Evolutionary conservation across 2,329 filamentous ascomycete genomes (phyloP).

Genomic region (Paecilomyces formosus): DNA sequence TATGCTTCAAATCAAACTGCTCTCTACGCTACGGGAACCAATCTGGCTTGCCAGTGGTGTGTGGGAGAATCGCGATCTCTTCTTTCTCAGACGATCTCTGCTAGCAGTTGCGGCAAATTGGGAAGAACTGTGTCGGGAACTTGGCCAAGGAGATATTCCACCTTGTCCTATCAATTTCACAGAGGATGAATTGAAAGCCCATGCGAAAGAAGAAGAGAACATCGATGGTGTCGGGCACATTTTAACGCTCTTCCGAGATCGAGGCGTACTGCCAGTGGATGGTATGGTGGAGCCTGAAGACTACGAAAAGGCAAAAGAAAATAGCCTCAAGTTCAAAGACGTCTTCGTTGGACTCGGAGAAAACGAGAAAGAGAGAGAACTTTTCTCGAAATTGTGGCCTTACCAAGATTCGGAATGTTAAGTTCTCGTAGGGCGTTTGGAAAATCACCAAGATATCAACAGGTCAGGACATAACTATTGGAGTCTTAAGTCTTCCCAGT

Average conservation of each 20-base stretch:
- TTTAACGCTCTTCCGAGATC: conserved; percentile 18
- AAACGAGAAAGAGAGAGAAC: not conserved
- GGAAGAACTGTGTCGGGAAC: conserved; percentile 10
- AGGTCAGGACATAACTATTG: not conserved
- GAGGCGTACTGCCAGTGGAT: conserved; percentile 20
- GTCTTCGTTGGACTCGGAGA: conserved; percentile 2
- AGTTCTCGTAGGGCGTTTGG: not conserved
- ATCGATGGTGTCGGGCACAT: conserved; percentile 22
- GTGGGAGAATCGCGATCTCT: conserved; percentile 26
- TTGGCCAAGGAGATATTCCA: not conserved
- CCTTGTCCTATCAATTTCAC: conserved; percentile 7
- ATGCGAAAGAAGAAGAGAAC: conserved; percentile 22
- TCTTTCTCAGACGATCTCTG: conserved; percentile 24
- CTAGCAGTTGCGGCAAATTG: conserved; percentile 15
- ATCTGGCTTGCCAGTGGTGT: conserved; percentile 21
- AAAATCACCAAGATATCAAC: too few relatives aligned
- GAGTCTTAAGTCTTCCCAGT: not conserved
- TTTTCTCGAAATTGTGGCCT: conserved; percentile 11
- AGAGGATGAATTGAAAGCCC: conserved; percentile 13
- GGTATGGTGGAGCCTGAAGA: conserved; percentile 25
- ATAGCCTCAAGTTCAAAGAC: conserved; percentile 1
- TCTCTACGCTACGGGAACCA: conserved; percentile 19
- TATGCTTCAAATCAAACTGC: conserved; percentile 12
- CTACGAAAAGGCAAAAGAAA: conserved; percentile 9
- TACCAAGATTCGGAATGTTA: conserved; percentile 7